Base-by-base conservation (phyloP, 2,329 filamentous ascomycete species). In the Scedosporium dehoogii region DNA sequence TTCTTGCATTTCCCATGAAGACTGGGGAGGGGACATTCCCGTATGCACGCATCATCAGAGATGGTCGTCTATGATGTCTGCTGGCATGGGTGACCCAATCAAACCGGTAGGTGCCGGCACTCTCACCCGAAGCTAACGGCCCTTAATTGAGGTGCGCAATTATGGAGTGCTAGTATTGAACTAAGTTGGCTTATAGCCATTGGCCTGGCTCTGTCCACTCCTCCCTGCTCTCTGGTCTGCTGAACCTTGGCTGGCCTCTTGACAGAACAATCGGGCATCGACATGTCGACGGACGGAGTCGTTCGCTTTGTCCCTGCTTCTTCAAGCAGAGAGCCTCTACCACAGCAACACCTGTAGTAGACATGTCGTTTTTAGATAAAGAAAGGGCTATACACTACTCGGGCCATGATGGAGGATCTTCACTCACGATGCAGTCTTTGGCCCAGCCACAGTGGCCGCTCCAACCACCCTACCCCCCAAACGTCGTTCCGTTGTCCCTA, bases 201-300 rank as follows among this genome's bases (percentile, higher is more conserved):
- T 59, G 41, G 58, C 38, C 44, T 59, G 41, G 42, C 18, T 59
- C 38, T 38, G 41, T 29, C 56, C 56, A 14, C 25, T 27, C 56
- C 56, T 27, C 44, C 59, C 14, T 60, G 14, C n/a, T 18, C 42
- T 33, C 42, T 27, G 12, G 10, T 41, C 18, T 23, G 14, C 23
- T 25, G 6, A 60, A 29, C 58, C 23, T 23, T 53, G 21, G 42
- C 27, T 16, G 10, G 33, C 33, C n/a, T 38, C n/a, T 53, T 27
- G n/a, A 41, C 44, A 60, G 59, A 14, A 51, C n/a, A 29, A 33
- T 60, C 44, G 27, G 59, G 59, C 59, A 60, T 60, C 59, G 44
- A 59, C 58, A 25, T 59, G 58, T 48, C 41, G 18, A 38, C n/a
- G 21, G 27, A n/a, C 21, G 27, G 33, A 10, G 51, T 25, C 16